Evolutionary conservation across 106 monocot genomes (phyloP).

Genomic region (Acorus gramineus): DNA sequence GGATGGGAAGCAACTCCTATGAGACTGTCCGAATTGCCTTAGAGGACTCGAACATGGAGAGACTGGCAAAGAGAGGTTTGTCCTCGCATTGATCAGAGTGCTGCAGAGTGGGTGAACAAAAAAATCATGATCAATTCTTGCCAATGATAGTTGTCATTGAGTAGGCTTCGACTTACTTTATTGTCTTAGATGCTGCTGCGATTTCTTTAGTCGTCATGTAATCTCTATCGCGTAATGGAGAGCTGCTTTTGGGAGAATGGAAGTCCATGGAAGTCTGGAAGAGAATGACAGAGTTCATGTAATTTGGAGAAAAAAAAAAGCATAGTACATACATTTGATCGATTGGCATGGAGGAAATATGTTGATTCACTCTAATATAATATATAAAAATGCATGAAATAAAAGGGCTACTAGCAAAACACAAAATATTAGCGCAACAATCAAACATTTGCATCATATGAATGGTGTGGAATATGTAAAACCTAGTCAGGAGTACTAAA

Average conservation of each 20-base stretch:
- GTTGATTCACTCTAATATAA: too few relatives aligned
- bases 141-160: not conserved
- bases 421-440: too few relatives aligned
- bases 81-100: slow-evolving; percentile 23
- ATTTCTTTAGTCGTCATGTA: slow-evolving; percentile 1
- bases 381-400: not conserved
- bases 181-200: slow-evolving; percentile 4
- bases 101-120: slow-evolving; percentile 20
- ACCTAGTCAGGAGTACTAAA: too few relatives aligned
- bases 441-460: too few relatives aligned
- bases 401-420: not conserved
- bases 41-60: slow-evolving; percentile 74
- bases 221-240: slow-evolving; percentile 49
- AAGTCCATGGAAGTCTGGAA: slow-evolving; percentile 21
- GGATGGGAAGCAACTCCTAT: slow-evolving; percentile 61
- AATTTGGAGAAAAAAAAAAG: too few relatives aligned
- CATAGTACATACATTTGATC: too few relatives aligned
- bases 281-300: too few relatives aligned
- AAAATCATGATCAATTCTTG: not conserved
- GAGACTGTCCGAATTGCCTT: slow-evolving; percentile 40
- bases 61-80: slow-evolving; percentile 63
- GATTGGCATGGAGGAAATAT: too few relatives aligned
- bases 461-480: too few relatives aligned
- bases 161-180: too few relatives aligned
- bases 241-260: slow-evolving; percentile 28